phyloP scores from a whole-genome alignment of 2,329 filamentous ascomycete genomes.

The Trichoderma gracile region DNA sequence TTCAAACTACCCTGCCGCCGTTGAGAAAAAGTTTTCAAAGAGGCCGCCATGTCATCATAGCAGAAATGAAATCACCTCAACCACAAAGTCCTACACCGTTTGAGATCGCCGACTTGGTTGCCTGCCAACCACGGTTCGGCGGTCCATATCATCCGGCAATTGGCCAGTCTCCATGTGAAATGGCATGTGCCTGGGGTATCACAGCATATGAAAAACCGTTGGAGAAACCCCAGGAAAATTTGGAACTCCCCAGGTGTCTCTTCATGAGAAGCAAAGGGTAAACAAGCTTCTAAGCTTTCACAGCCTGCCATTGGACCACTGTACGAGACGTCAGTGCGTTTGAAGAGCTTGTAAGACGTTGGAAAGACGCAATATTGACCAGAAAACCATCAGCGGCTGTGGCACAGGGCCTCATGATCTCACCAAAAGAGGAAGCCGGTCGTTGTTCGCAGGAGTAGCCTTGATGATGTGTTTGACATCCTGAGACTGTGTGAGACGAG shows the following conservation, averaged over 20 bases:
- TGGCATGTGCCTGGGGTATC: conserved; percentile 7
- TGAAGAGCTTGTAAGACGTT: background rate
- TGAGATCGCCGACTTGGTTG: background rate
- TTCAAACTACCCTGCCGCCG: background rate
- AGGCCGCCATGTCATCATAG: background rate
- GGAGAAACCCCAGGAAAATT: background rate
- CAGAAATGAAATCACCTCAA: background rate
- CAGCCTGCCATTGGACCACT: background rate
- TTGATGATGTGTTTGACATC: background rate
- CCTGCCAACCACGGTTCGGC: background rate
- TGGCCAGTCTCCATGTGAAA: background rate
- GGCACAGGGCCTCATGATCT: background rate
- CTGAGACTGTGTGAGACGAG: conserved; percentile 9
- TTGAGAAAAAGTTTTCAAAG: background rate
- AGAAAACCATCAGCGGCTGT: background rate
- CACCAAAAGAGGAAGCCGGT: background rate
- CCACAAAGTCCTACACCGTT: background rate
- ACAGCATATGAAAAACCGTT: conserved; percentile 6
- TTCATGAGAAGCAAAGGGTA: background rate
- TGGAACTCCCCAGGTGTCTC: background rate
- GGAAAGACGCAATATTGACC: background rate
- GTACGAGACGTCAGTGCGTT: background rate
- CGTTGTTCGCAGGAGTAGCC: background rate
- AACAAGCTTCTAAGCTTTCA: background rate
- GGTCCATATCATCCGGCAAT: background rate